Conservation (phyloP, 169 alveolate genomes). For the Cryptosporidium canis region DNA sequence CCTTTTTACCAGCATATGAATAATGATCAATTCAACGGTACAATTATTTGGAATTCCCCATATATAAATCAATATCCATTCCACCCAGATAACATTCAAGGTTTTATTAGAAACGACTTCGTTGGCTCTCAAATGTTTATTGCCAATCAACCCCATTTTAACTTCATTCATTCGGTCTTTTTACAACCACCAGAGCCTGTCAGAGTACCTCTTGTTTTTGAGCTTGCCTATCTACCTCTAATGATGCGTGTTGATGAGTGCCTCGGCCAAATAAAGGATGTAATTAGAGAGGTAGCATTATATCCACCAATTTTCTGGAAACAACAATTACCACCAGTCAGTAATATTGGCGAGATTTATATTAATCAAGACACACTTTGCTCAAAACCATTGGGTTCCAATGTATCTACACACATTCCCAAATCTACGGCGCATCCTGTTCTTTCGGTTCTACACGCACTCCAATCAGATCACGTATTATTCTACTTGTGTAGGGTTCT, state of each 20-base stretch:
- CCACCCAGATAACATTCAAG: background rate
- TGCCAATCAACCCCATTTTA: background rate
- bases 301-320: slow-evolving; percentile 78
- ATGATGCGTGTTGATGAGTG: slow-evolving; percentile 78
- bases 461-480: slow-evolving; percentile 47
- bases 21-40: slow-evolving; percentile 17
- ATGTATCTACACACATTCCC: background rate
- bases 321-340: background rate
- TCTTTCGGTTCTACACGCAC: slow-evolving; percentile 33
- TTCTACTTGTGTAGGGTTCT: slow-evolving; percentile 36
- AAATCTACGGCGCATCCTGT: slow-evolving; percentile 48
- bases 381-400: slow-evolving; percentile 52
- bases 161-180: background rate
- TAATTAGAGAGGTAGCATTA: slow-evolving; percentile 79
- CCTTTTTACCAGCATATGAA: slow-evolving; percentile 15
- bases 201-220: slow-evolving; percentile 58
- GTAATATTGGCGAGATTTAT: background rate
- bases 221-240: slow-evolving; percentile 48
- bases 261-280: slow-evolving; percentile 79
- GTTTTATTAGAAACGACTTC: background rate
- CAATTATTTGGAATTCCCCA: too few relatives aligned
- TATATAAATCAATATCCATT: background rate
- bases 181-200: slow-evolving; percentile 70
- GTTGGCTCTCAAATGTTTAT: background rate
- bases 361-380: background rate